Evolutionary conservation across 805 yeast genomes (phyloP).

Genomic region (Myxozyma lipomycoides): DNA sequence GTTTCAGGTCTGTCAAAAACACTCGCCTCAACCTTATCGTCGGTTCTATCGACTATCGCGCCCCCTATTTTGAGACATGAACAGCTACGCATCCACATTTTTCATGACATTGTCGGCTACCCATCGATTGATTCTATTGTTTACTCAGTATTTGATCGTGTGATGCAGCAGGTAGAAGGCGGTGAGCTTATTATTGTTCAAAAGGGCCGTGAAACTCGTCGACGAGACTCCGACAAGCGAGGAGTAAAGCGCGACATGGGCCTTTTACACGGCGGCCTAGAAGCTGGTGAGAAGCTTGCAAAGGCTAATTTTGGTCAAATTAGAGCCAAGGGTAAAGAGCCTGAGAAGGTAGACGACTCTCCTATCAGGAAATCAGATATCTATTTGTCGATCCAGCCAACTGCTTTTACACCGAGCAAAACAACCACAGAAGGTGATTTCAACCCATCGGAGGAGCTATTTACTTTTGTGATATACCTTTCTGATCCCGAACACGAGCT

Average conservation of each 20-base stretch:
- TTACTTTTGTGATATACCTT: constrained; percentile 70
- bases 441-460: constrained; percentile 41
- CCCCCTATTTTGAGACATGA: constrained; percentile 46
- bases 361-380: constrained; percentile 50
- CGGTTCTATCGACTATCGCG: constrained; percentile 43
- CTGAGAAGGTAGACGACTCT: constrained; percentile 32
- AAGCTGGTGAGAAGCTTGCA: constrained; percentile 85
- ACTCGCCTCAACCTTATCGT: constrained; percentile 37
- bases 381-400: constrained; percentile 68
- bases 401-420: constrained; percentile 36
- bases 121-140: constrained; percentile 48
- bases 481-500: constrained; percentile 77
- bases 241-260: constrained; percentile 50
- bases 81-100: constrained; percentile 43
- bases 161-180: constrained; percentile 68
- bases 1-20: constrained; percentile 27
- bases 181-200: constrained; percentile 54
- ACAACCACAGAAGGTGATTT: constrained; percentile 36
- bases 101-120: constrained; percentile 46
- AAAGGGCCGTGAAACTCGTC: constrained; percentile 42
- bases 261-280: constrained; percentile 67
- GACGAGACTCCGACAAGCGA: constrained; percentile 37
- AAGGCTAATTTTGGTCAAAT: constrained; percentile 67
- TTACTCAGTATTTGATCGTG: constrained; percentile 47
- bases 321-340: constrained; percentile 37